phyloP scores from a whole-genome alignment of 78 protist genomes.

The Pigoraptor vietnamica region DNA sequence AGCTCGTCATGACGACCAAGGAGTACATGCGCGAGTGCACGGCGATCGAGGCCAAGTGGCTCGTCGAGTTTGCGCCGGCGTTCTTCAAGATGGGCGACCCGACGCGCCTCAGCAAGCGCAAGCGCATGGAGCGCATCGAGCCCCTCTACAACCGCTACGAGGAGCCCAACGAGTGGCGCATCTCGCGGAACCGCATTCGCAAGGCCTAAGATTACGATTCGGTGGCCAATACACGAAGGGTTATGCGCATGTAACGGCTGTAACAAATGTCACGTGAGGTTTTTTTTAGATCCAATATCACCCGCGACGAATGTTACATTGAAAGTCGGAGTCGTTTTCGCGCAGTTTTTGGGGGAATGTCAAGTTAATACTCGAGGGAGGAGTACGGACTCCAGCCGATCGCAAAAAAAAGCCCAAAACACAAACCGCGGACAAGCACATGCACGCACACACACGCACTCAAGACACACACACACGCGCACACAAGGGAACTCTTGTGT shows the following conservation, averaged over 20 bases:
- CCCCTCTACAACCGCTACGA: slow-evolving; percentile 84
- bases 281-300: too few relatives aligned
- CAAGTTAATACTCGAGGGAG: too few relatives aligned
- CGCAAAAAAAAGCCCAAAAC: too few relatives aligned
- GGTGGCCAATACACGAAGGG: too few relatives aligned
- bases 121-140: slow-evolving; percentile 82
- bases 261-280: too few relatives aligned
- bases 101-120: slow-evolving; percentile 50
- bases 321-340: too few relatives aligned
- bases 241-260: too few relatives aligned
- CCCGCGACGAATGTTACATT: too few relatives aligned
- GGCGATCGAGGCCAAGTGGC: slow-evolving; percentile 94
- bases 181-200: slow-evolving; percentile 24
- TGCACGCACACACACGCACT: not conserved
- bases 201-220: not conserved
- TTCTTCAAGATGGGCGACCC: slow-evolving; percentile 81
- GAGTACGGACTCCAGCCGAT: too few relatives aligned
- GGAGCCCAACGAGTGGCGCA: slow-evolving; percentile 86
- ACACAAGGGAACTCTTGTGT: too few relatives aligned
- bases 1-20: slow-evolving; percentile 90
- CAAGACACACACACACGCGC: too few relatives aligned
- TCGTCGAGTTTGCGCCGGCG: slow-evolving; percentile 90
- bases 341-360: too few relatives aligned
- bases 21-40: slow-evolving; percentile 96
- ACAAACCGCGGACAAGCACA: not conserved